These are phyloP conservation scores for Aspergillus pseudoglaucus DNA, from an alignment of 2,329 filamentous ascomycete species.

Conservation along the genomic window DNA sequence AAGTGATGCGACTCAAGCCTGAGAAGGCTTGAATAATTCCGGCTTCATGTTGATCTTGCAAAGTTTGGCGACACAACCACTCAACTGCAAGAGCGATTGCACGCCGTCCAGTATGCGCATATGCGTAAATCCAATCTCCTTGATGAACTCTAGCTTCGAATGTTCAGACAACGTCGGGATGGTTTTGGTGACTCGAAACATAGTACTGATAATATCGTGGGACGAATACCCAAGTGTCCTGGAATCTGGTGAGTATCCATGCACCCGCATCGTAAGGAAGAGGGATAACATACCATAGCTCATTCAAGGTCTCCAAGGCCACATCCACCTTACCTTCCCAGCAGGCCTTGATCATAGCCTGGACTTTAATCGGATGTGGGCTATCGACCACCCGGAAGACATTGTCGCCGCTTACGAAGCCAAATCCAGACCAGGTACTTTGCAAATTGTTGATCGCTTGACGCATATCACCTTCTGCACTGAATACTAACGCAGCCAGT, in stretches of 20 bases:
- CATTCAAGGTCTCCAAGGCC: conserved; percentile 76
- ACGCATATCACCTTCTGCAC: conserved; percentile 95
- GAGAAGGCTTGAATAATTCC: conserved; percentile 59
- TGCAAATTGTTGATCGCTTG: conserved; percentile 99
- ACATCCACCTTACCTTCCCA: conserved; percentile 86
- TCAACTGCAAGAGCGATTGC: conserved; percentile 87
- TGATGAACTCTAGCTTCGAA: conserved; percentile 93
- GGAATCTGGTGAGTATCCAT: background rate
- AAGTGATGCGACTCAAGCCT: conserved; percentile 15
- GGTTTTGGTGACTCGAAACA: conserved; percentile 98
- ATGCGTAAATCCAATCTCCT: conserved; percentile 97
- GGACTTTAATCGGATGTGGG: conserved; percentile 95
- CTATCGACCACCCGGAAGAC: conserved; percentile 97
- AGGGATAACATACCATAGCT: conserved; percentile 62
- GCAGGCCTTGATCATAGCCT: conserved; percentile 97
- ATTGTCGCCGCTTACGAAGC: conserved; percentile 94
- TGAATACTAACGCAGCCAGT: conserved; percentile 91
- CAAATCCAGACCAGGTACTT: conserved; percentile 86
- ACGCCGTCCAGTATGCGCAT: conserved; percentile 99
- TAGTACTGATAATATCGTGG: conserved; percentile 97
- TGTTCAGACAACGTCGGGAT: conserved; percentile 89
- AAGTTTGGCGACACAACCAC: conserved; percentile 82
- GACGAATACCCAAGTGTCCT: conserved; percentile 88
- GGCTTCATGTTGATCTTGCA: conserved; percentile 97
- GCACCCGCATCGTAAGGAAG: conserved; percentile 3